phyloP scores from a whole-genome alignment of 1,284 basidiomycete genomes.

The Testicularia cyperi region DNA sequence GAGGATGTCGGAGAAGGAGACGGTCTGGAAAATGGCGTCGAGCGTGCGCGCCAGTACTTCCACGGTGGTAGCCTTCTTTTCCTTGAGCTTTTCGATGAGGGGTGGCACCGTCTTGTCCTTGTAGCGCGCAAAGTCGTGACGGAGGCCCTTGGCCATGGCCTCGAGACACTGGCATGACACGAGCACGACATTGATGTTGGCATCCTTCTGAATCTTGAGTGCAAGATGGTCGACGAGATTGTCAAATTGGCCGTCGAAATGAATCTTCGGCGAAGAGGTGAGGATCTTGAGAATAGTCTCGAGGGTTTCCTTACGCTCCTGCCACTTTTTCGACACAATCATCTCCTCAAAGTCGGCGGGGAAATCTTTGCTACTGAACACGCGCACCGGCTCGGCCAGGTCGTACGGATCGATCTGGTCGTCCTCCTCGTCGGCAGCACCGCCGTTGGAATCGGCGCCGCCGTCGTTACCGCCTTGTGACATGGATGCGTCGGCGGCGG shows the following conservation, averaged over 20 bases:
- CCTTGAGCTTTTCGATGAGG: constrained; percentile 89
- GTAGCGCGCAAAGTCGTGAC: constrained; percentile 72
- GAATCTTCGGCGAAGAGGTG: constrained; percentile 73
- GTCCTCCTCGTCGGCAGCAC: constrained; percentile 19
- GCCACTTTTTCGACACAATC: constrained; percentile 92
- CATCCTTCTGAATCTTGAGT: constrained; percentile 79
- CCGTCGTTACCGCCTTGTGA: constrained; percentile 7
- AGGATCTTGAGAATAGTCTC: constrained; percentile 79
- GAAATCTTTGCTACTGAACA: constrained; percentile 69
- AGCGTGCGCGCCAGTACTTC: constrained; percentile 84
- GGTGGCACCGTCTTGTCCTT: constrained; percentile 74
- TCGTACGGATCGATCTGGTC: constrained; percentile 73
- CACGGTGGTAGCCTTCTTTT: constrained; percentile 84
- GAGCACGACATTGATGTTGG: constrained; percentile 94
- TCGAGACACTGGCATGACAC: constrained; percentile 83
- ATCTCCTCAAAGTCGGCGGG: constrained; percentile 62
- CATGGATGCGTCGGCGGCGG: constrained; percentile 12
- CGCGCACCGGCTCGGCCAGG: constrained; percentile 81
- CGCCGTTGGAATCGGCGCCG: constrained; percentile 5
- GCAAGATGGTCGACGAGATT: constrained; percentile 77
- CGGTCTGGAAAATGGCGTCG: constrained; percentile 84
- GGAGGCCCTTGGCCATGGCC: constrained; percentile 78
- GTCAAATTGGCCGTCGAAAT: constrained; percentile 69
- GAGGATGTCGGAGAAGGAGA: constrained; percentile 74
- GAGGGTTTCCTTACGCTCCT: constrained; percentile 83